A percentile compares a stretch with the other conserved stretches of the same genome.
phyloP scores from a whole-genome alignment of 805 yeast genomes.

The Barnettozyma wickerhamii region DNA sequence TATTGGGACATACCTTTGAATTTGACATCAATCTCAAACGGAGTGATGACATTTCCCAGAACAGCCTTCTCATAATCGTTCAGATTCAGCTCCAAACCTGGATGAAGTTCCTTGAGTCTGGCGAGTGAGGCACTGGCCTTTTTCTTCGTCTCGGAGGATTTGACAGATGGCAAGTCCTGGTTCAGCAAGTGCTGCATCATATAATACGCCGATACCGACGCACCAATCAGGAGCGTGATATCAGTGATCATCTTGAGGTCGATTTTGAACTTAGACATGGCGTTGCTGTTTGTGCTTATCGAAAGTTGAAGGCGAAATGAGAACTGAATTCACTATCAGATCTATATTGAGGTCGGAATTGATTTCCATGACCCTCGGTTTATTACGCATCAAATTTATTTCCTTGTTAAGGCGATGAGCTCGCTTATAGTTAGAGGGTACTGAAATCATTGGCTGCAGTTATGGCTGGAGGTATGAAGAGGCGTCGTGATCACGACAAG shows the following conservation, averaged over 20 bases:
- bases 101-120: constrained; percentile 54
- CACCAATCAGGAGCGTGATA: constrained; percentile 49
- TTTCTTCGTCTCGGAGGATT: constrained; percentile 56
- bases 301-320: not conserved
- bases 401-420: constrained; percentile 13
- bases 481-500: constrained; percentile 7
- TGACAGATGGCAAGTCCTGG: constrained; percentile 41
- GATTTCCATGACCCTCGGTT: not conserved
- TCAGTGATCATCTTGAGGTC: constrained; percentile 41
- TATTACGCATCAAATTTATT: not conserved
- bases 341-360: not conserved
- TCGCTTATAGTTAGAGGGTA: no score
- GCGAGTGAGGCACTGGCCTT: constrained; percentile 55
- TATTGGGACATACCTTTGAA: constrained; percentile 39
- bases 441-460: no score
- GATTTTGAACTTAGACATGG: constrained; percentile 25
- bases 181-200: constrained; percentile 42
- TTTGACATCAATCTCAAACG: constrained; percentile 72
- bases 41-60: constrained; percentile 73
- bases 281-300: not conserved
- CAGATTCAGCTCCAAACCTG: constrained; percentile 49
- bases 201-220: constrained; percentile 68
- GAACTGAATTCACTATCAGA: not conserved
- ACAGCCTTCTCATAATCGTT: constrained; percentile 77
- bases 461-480: constrained; percentile 4